Percentiles rank a stretch among this genome's conserved stretches.
phyloP scores from a whole-genome alignment of 805 yeast species.

The Kodamaea laetipori region DNA sequence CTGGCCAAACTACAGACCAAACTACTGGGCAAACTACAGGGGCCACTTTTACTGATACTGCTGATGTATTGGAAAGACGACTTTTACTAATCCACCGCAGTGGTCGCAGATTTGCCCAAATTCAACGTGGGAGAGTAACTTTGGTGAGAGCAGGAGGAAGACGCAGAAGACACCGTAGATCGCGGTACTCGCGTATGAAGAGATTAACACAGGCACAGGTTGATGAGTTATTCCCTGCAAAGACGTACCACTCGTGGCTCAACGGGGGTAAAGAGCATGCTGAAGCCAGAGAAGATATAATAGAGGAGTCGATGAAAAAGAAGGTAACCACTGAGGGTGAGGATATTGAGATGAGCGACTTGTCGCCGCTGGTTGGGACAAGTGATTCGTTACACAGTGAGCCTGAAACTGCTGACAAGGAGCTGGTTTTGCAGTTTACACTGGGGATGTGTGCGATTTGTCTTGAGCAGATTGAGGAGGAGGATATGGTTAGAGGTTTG shows the following conservation, averaged over 20 bases:
- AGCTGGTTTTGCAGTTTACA: conserved; percentile 49
- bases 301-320: conserved; percentile 36
- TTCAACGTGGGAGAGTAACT: conserved; percentile 11
- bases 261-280: conserved; percentile 60
- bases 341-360: conserved; percentile 9
- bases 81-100: conserved; percentile 10
- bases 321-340: conserved; percentile 3
- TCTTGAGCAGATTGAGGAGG: conserved; percentile 62
- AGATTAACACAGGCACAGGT: conserved; percentile 58
- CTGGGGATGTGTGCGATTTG: conserved; percentile 81
- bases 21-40: too few relatives aligned
- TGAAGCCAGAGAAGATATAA: conserved; percentile 45
- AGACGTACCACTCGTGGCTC: conserved; percentile 61
- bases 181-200: conserved; percentile 48
- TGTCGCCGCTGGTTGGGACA: neutral
- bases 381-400: neutral
- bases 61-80: conserved; percentile 9
- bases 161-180: conserved; percentile 38
- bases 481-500: conserved; percentile 68
- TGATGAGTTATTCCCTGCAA: conserved; percentile 59
- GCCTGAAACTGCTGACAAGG: conserved; percentile 5
- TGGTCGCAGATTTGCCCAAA: conserved; percentile 7
- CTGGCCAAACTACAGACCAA: too few relatives aligned
- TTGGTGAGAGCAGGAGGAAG: conserved; percentile 1
- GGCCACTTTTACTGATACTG: neutral